These are phyloP conservation scores for Cryomyces minteri DNA, from an alignment of 495 filamentous ascomycete genomes.

Conservation along the genomic window DNA sequence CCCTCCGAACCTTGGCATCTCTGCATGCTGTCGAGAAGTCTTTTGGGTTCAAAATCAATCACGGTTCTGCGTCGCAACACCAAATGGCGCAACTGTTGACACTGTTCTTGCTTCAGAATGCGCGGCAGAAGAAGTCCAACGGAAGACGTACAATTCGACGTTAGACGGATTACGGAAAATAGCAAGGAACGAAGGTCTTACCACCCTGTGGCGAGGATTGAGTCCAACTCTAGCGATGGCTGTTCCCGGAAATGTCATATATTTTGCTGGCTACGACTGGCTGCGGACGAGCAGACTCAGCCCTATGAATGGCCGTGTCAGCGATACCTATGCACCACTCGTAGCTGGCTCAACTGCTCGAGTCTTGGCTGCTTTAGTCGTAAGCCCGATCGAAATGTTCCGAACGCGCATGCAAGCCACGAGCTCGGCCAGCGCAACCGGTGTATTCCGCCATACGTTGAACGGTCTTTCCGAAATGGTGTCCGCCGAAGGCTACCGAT, in stretches of 20 bases:
- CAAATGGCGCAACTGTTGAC: conserved; percentile 1
- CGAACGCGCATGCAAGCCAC: conserved; percentile 78
- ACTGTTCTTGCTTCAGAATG: conserved; percentile 40
- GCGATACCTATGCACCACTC: conserved; percentile 55
- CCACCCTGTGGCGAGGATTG: conserved; percentile 81
- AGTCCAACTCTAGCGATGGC: conserved; percentile 89
- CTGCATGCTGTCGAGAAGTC: conserved; percentile 88
- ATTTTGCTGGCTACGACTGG: conserved; percentile 98
- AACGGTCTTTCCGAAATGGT: conserved; percentile 66
- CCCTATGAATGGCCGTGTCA: conserved; percentile 40
- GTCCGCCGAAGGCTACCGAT: conserved; percentile 46
- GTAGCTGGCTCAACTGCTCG: conserved; percentile 64
- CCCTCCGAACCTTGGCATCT: conserved; percentile 70
- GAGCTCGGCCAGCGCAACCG: conserved; percentile 31
- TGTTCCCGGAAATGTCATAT: conserved; percentile 90
- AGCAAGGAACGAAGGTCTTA: conserved; percentile 78
- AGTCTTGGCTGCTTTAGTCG: conserved; percentile 59
- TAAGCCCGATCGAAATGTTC: conserved; percentile 90
- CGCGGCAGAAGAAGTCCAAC: conserved; percentile 69
- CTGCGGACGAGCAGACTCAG: conserved; percentile 51
- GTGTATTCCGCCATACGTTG: conserved; percentile 56
- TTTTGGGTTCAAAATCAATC: conserved; percentile 86
- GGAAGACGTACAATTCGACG: conserved; percentile 72
- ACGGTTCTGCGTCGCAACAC: conserved; percentile 55
- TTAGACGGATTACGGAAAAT: conserved; percentile 89